A percentile compares a stretch with the other conserved stretches of the same genome.
phyloP scores from a whole-genome alignment of 305 asterid species.

The Fraxinus nigra region DNA sequence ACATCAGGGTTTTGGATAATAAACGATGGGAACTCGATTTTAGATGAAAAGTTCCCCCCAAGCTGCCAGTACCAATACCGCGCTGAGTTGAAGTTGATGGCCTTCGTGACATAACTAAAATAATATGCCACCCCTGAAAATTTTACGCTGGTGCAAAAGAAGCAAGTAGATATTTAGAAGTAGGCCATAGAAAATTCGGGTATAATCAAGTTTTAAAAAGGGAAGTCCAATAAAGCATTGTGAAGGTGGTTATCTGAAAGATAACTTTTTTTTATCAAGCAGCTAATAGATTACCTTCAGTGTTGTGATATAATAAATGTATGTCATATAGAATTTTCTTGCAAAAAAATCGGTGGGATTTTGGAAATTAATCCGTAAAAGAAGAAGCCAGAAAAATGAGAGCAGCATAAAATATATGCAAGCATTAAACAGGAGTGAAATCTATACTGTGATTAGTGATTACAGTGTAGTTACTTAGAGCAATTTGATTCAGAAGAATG shows the following conservation, averaged over 20 bases:
- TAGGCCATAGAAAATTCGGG: neutral
- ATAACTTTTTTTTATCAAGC: neutral
- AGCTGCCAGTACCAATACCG: constrained; percentile 25
- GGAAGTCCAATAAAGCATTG: neutral
- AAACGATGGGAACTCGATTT: constrained; percentile 41
- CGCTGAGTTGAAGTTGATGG: constrained; percentile 39
- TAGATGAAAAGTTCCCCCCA: constrained; percentile 41
- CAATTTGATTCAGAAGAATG: neutral
- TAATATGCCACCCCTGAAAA: neutral
- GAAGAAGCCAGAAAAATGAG: neutral
- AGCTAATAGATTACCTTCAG: neutral
- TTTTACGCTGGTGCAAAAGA: constrained; percentile 7
- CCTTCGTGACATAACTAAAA: constrained; percentile 42
- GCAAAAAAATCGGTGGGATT: neutral
- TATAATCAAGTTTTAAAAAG: neutral
- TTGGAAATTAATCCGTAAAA: neutral
- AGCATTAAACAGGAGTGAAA: neutral
- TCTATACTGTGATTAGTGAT: neutral
- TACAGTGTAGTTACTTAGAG: neutral
- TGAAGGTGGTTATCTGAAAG: neutral
- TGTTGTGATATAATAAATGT: neutral
- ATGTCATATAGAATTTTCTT: neutral
- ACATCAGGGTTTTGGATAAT: constrained; percentile 31
- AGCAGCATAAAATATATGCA: neutral
- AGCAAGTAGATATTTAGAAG: neutral